Conservation (phyloP, 805 yeast genomes). For the Teunomyces gatunensis region DNA sequence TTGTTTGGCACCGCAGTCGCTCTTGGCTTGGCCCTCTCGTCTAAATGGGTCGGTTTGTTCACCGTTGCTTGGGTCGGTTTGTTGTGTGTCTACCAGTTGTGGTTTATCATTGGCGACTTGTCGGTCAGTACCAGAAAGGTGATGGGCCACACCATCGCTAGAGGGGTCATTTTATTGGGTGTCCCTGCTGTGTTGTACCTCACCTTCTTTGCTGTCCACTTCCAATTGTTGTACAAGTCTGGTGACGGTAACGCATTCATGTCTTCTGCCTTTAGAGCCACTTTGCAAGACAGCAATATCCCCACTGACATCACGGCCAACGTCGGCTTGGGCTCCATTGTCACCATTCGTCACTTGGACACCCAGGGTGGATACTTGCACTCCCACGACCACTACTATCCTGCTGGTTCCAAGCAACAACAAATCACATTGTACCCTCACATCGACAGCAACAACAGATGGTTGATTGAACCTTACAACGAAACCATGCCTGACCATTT, state of each 20-base stretch:
- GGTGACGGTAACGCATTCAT: constrained; percentile 74
- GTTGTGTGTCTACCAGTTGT: constrained; percentile 57
- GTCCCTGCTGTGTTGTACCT: constrained; percentile 58
- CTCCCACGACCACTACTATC: constrained; percentile 70
- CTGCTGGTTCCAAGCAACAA: constrained; percentile 81
- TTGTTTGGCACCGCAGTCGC: constrained; percentile 63
- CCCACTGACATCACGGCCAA: constrained; percentile 59
- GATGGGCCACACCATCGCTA: constrained; percentile 45
- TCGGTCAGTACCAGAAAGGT: constrained; percentile 44
- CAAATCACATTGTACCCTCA: constrained; percentile 81
- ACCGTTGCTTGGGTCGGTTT: constrained; percentile 77
- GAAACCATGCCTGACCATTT: constrained; percentile 54
- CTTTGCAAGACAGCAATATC: constrained; percentile 57
- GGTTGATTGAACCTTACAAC: constrained; percentile 69
- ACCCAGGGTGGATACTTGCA: constrained; percentile 81
- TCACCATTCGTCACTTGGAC: constrained; percentile 64
- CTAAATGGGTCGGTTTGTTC: constrained; percentile 85
- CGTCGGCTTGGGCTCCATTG: constrained; percentile 70
- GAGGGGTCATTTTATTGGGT: constrained; percentile 55
- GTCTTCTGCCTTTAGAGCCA: constrained; percentile 68
- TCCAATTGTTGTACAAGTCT: constrained; percentile 52
- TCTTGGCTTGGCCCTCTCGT: constrained; percentile 69
- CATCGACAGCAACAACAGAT: constrained; percentile 68
- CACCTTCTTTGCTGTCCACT: constrained; percentile 61
- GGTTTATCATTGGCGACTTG: constrained; percentile 75